phyloP scores from a whole-genome alignment of 176 grass and related monocot genomes.

The Saccharum spontaneum region DNA sequence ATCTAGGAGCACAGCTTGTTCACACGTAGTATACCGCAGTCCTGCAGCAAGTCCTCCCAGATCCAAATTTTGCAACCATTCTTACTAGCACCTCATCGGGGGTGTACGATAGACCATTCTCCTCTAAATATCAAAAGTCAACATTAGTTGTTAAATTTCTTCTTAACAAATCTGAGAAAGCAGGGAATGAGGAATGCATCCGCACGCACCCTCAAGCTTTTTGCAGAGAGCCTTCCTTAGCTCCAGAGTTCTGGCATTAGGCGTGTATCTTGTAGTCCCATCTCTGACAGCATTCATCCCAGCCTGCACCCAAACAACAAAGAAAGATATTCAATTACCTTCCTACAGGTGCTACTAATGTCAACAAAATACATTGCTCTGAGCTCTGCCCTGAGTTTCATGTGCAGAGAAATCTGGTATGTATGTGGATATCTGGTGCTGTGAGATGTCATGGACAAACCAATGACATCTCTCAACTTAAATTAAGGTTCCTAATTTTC shows the following conservation, averaged over 20 bases:
- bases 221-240: constrained; percentile 89
- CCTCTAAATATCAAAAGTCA: constrained; percentile 43
- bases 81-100: constrained; percentile 83
- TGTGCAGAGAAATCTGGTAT: no score
- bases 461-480: no score
- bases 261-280: constrained; percentile 81
- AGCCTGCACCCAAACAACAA: constrained; percentile 47
- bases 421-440: no score
- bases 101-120: constrained; percentile 76
- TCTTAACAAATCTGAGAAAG: not conserved
- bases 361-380: constrained; percentile 10
- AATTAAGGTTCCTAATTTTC: no score
- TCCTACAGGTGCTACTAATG: not conserved
- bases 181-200: not conserved
- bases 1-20: no score
- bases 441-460: no score
- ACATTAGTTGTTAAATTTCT: not conserved
- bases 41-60: no score
- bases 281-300: constrained; percentile 79
- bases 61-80: no score
- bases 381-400: not conserved
- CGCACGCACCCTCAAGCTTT: constrained; percentile 60
- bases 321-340: not conserved
- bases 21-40: no score
- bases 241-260: constrained; percentile 79